Percentiles rank a stretch among this genome's conserved stretches.
phyloP scores from a whole-genome alignment of 106 monocot species.

The Dendrobium officinale region DNA sequence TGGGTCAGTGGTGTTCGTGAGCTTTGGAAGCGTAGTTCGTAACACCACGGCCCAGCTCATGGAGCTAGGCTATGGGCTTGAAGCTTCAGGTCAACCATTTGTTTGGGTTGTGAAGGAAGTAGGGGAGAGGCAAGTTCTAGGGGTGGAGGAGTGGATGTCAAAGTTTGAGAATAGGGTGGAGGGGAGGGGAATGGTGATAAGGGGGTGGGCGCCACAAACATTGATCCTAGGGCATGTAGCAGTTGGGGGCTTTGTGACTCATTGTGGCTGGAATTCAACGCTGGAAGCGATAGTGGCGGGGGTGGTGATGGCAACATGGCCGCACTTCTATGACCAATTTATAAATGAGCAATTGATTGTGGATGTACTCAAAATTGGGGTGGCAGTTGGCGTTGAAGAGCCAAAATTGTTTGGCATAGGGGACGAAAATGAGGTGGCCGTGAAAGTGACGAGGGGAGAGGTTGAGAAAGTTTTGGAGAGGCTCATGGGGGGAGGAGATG shows the following conservation, averaged over 20 bases:
- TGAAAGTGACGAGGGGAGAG: neutral
- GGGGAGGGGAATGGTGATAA: constrained; percentile 12
- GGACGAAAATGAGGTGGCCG: neutral
- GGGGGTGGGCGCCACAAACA: constrained; percentile 22
- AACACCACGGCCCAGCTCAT: constrained; percentile 21
- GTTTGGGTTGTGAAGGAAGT: constrained; percentile 14
- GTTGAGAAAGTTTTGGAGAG: constrained; percentile 1
- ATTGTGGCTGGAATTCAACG: neutral
- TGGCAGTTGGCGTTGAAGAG: constrained; percentile 4
- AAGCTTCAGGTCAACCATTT: constrained; percentile 2
- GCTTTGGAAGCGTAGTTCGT: constrained; percentile 41
- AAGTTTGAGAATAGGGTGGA: neutral
- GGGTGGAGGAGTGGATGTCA: constrained; percentile 7
- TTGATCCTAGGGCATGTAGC: constrained; percentile 23
- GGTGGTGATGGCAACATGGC: constrained; percentile 15
- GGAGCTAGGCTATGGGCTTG: constrained; percentile 26
- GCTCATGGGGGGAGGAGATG: constrained; percentile 2
- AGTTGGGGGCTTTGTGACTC: constrained; percentile 16
- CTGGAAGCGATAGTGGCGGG: neutral
- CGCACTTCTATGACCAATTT: constrained; percentile 18
- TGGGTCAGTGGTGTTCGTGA: constrained; percentile 34
- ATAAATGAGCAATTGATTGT: constrained; percentile 17
- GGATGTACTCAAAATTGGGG: constrained; percentile 8
- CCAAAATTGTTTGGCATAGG: neutral
- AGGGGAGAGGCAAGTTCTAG: neutral